phyloP scores from a whole-genome alignment of 2,329 filamentous ascomycete genomes.

The Trichoderma semiorbis region DNA sequence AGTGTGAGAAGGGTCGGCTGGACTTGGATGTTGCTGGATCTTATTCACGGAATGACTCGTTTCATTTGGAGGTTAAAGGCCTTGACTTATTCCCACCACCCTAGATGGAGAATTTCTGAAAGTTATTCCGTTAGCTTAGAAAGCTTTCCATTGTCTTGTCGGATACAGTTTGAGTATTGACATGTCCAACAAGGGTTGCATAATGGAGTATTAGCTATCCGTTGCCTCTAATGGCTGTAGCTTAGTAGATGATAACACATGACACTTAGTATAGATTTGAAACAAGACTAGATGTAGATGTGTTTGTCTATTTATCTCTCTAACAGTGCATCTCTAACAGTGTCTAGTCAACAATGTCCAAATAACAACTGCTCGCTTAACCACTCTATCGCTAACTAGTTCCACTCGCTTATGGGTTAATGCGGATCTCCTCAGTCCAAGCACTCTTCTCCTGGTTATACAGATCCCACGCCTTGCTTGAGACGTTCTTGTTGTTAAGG shows the following conservation, averaged over 20 bases:
- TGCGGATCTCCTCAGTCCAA: conserved; percentile 9
- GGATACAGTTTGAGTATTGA: background rate
- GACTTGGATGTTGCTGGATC: conserved; percentile 11
- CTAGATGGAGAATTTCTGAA: background rate
- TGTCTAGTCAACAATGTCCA: background rate
- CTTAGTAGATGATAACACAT: background rate
- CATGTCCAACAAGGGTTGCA: background rate
- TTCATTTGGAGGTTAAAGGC: background rate
- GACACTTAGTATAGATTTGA: background rate
- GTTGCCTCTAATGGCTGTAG: background rate
- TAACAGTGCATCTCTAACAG: background rate
- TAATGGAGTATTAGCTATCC: background rate
- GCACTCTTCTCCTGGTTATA: conserved; percentile 19
- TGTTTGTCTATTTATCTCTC: background rate
- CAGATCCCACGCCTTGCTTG: conserved; percentile 20
- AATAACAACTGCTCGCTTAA: background rate
- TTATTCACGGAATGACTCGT: conserved; percentile 12
- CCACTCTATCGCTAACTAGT: background rate
- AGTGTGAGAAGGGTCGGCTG: background rate
- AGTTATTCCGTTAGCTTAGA: background rate
- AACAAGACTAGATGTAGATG: background rate
- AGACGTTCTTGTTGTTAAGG: conserved; percentile 22
- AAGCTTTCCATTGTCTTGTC: background rate
- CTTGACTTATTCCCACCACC: conserved; percentile 7
- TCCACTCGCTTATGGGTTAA: background rate